A percentile compares a stretch with the other conserved stretches of the same genome.
phyloP scores from a whole-genome alignment of 352 stramenopile species.

The Hyaloperonospora brassicae region DNA sequence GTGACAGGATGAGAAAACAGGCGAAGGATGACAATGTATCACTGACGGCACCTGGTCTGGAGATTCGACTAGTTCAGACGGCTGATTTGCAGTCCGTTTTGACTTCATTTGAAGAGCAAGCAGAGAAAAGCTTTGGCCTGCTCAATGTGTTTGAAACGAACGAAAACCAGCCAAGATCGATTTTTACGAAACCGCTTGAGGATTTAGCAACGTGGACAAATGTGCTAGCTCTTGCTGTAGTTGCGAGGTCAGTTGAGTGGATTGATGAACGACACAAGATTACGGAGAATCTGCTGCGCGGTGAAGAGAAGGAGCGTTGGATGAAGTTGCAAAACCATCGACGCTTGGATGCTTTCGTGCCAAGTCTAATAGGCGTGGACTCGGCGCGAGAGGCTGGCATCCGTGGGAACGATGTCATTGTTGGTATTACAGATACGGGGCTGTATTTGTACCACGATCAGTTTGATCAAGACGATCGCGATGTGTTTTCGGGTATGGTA shows the following conservation, averaged over 20 bases:
- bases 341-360: constrained; percentile 55
- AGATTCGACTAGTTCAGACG: constrained; percentile 48
- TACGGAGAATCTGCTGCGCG: constrained; percentile 28
- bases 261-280: constrained; percentile 39
- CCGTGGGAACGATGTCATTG: constrained; percentile 56
- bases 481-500: constrained; percentile 37
- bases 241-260: constrained; percentile 54
- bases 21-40: constrained; percentile 2
- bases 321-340: constrained; percentile 22
- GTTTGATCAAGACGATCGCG: constrained; percentile 58
- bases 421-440: constrained; percentile 76
- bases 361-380: constrained; percentile 57
- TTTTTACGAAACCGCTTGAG: constrained; percentile 45
- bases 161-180: constrained; percentile 24
- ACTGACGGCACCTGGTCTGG: constrained; percentile 37
- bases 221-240: constrained; percentile 40
- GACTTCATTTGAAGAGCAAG: constrained; percentile 29
- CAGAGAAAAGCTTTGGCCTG: constrained; percentile 41
- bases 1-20: constrained; percentile 17
- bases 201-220: constrained; percentile 55
- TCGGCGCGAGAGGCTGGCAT: constrained; percentile 53
- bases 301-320: constrained; percentile 21
- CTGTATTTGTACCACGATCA: constrained; percentile 80
- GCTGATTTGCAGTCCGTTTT: constrained; percentile 25
- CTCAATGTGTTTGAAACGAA: constrained; percentile 50